Percentiles rank a stretch among this genome's conserved stretches.
Evolutionary conservation across 164 flowering plant genomes (phyloP).

Genomic region (Vitis riparia): DNA sequence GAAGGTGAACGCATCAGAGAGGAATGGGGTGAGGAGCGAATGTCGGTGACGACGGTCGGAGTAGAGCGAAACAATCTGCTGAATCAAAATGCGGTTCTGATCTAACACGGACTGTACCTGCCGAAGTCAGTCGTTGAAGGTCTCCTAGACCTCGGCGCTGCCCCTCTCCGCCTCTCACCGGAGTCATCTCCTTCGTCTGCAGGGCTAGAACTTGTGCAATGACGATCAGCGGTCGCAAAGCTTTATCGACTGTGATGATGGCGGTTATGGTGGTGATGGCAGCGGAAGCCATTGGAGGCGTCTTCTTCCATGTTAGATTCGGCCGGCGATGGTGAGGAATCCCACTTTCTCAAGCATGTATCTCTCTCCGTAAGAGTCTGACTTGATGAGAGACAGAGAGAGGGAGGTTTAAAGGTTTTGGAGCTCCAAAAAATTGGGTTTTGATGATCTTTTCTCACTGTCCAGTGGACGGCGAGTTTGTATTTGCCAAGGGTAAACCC

Average conservation of each 20-base stretch:
- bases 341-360: conserved; percentile 16
- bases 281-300: conserved; percentile 5
- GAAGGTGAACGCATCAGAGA: too few relatives aligned
- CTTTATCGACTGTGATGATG: not conserved
- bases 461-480: too few relatives aligned
- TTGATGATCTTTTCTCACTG: too few relatives aligned
- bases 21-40: too few relatives aligned
- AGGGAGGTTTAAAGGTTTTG: too few relatives aligned
- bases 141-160: conserved; percentile 26
- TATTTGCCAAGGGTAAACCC: too few relatives aligned
- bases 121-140: conserved; percentile 24
- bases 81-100: conserved; percentile 35
- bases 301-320: conserved; percentile 25
- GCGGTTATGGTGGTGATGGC: conserved; percentile 3
- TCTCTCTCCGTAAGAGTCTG: not conserved
- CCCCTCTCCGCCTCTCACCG: conserved; percentile 8
- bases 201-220: not conserved
- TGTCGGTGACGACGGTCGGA: conserved; percentile 18
- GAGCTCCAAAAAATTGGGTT: too few relatives aligned
- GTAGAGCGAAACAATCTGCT: conserved; percentile 42
- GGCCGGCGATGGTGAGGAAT: conserved; percentile 20
- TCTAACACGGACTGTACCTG: conserved; percentile 43
- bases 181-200: not conserved
- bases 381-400: too few relatives aligned
- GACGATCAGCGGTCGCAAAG: not conserved